Evolutionary conservation across 371 early-diverging fungal genomes (phyloP), one percentile per base, ranked within the genome.

Genomic region (Dichotomocladium elegans): DNA sequence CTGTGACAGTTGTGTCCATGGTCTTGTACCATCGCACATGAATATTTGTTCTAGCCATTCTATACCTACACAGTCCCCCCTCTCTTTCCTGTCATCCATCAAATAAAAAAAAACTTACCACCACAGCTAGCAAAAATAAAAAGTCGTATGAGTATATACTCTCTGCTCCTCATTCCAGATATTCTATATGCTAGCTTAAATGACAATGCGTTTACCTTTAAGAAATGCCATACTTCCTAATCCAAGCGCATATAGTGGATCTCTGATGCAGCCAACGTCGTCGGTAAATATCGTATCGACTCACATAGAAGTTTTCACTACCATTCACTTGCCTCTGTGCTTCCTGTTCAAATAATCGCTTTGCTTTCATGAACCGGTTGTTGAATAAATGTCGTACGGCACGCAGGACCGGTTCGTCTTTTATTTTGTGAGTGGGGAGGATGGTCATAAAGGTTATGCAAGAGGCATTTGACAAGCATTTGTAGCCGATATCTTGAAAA

Each of bases 311-410:
- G 15, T 25, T 24, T 33, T 41, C 3, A 27, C 14, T 40, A 8
- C 26, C 24, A 5, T 35, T 9, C 22, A 52, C 58, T 58, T 43
- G 63, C 61, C 29, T 50, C 28, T 51, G 47, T 17, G 57, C 40
- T 15, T 64, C 56, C 35, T 55, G 54, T 48, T 70, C 72, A 60
- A 73, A 73, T 22, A 77, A 47, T 19, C 53, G 54, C 34, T 70
- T 73, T 12, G 83, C 81, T 25, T 79, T 76, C 64, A 75, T 68
- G 45, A 82, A 82, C 44, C 79, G 55, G 60, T 82, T 82, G 41
- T 80, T 81, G 50, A 82, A 82, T 31, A 82, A 66, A 50, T 79
- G 77, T 28, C 69, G 64, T 11, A 82, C 62, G 12, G 80, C 83
- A 45, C 76, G 72, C 22, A 79, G 59, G 34, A 80, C 73, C 26